phyloP scores from a whole-genome alignment of 2,329 filamentous ascomycete species.

The Diplodia seriata region DNA sequence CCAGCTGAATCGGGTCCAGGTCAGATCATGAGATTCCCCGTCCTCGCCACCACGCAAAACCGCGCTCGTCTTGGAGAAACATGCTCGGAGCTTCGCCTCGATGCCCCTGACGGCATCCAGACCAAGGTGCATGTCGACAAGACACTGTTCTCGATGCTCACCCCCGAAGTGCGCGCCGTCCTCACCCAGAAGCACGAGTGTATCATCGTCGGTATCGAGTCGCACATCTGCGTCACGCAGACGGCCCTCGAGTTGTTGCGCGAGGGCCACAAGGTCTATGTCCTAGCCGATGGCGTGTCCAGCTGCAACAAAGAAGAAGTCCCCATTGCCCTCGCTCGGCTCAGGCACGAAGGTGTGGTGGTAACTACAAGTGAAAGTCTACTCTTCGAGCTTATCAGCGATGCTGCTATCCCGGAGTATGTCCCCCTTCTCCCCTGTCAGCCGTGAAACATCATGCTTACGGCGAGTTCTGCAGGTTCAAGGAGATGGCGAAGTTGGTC shows the following conservation, averaged over 20 bases:
- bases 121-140: conserved; percentile 76
- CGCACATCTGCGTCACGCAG: conserved; percentile 93
- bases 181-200: conserved; percentile 62
- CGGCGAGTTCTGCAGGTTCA: conserved; percentile 61
- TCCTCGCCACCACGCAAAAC: conserved; percentile 88
- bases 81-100: conserved; percentile 71
- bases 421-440: conserved; percentile 34
- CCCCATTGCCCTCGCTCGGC: conserved; percentile 74
- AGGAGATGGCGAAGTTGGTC: conserved; percentile 74
- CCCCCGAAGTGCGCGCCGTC: conserved; percentile 66
- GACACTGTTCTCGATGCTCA: conserved; percentile 85
- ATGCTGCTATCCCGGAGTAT: conserved; percentile 70
- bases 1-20: conserved; percentile 40
- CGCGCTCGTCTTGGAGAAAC: conserved; percentile 78
- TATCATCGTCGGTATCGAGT: conserved; percentile 88
- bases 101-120: conserved; percentile 57
- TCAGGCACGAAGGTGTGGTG: conserved; percentile 76
- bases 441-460: not conserved
- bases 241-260: conserved; percentile 82
- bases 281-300: conserved; percentile 88
- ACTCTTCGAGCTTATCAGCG: conserved; percentile 87
- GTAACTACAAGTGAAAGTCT: conserved; percentile 90
- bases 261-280: conserved; percentile 80
- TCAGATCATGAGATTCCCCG: conserved; percentile 72
- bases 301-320: conserved; percentile 86